These are phyloP conservation scores for Botrytis squamosa DNA, from an alignment of 2,329 filamentous ascomycete species.

Conservation along the genomic window DNA sequence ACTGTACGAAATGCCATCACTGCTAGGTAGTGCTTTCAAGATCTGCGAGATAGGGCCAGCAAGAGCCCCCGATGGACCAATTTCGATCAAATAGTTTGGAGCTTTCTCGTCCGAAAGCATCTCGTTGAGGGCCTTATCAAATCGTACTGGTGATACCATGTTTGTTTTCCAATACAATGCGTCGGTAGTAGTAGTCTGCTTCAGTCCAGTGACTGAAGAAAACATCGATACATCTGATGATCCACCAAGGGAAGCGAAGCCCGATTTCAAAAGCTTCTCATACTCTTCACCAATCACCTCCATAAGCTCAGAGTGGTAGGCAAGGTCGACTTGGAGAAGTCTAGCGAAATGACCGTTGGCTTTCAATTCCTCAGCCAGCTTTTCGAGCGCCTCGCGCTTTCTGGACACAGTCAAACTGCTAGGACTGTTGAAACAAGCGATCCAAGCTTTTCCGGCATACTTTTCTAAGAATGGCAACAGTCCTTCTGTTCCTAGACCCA, in stretches of 20 bases:
- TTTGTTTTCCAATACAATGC: conserved; percentile 26
- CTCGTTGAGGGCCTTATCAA: conserved; percentile 20
- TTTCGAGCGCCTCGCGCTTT: conserved; percentile 14
- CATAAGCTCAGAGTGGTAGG: conserved; percentile 36
- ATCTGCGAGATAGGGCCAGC: conserved; percentile 24
- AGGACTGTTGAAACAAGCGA: conserved; percentile 38
- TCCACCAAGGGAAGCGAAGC: conserved; percentile 17
- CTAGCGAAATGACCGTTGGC: conserved; percentile 26
- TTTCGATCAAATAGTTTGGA: conserved; percentile 21
- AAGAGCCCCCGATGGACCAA: conserved; percentile 24
- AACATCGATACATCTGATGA: conserved; percentile 1
- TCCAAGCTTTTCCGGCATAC: conserved; percentile 10
- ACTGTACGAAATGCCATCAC: conserved; percentile 38
- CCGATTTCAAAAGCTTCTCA: conserved; percentile 5
- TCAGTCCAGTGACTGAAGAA: conserved; percentile 4
- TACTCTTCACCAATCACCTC: conserved; percentile 16
- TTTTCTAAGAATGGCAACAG: conserved; percentile 15
- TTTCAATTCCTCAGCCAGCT: conserved; percentile 23
- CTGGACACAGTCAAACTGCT: conserved; percentile 35
- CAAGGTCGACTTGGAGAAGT: conserved; percentile 30
- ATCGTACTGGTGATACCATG: conserved; percentile 27
- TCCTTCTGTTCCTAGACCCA: conserved; percentile 24
- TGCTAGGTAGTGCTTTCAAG: conserved; percentile 34
- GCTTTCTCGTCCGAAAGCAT: neutral
- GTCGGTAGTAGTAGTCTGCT: conserved; percentile 3